Evolutionary conservation across 805 yeast species (phyloP), one percentile per base, ranked within the genome.

Genomic region (Lipomyces spencermartinsiae): DNA sequence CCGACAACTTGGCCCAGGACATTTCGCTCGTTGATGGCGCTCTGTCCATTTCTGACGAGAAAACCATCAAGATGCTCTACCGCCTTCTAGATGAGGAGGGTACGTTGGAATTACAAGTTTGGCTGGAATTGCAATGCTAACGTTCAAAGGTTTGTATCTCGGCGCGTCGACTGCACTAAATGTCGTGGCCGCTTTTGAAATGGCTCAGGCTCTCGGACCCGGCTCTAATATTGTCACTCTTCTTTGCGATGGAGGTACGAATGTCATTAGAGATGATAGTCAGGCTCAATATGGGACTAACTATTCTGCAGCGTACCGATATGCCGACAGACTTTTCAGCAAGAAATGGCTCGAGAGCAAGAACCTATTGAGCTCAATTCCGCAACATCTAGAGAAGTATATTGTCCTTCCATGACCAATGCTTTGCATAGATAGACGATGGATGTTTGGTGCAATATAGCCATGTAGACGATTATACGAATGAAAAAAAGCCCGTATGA

Each of bases 161-260:
- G 98, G 98, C 29, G 97, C 97, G 59, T 92, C 97, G 2, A 88
- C 93, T 57, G 95, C 95, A 16, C 82, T 93, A 75, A 93, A 93
- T 75, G 97, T 93, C 57, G 96, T 87, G 58, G 97, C 97, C 37
- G 97, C 98, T 16, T 82, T 84, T 57, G 86, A 87, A 76, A 88
- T 91, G 22, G 97, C 97, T 2, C 79, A 87, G 78, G 76, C 80
- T 6, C 83, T 92, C 62, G 83, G 83, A 12, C 97, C 97, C 1
- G 92, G 90, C 73, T 87, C 87, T 37, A 93, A 91, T 69, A 90
- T 93, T 33, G 97, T 91, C 37, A 93, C 98, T 0, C 84, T 93
- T n/a, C 81, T 93, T 70, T 91, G 95, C 62, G 98, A 93, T 77
- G 88, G 95, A 31, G 97, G 66, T 66, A 51, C 9, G 61, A 43